phyloP scores from a whole-genome alignment of 805 yeast species.

The Scheffersomyces coipomensis region DNA sequence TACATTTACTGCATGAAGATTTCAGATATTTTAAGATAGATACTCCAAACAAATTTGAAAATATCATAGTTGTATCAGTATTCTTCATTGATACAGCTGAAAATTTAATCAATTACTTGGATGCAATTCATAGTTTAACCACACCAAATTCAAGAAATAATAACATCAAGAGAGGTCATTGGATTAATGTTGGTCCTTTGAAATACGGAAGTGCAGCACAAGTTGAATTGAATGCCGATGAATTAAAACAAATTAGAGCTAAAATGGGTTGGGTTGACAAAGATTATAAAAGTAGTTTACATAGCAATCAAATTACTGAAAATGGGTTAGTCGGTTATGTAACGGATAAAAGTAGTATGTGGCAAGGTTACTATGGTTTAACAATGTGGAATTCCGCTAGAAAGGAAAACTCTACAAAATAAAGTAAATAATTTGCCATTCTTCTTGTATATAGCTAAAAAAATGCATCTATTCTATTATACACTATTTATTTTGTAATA shows the following conservation, averaged over 20 bases:
- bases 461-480: conserved; percentile 4
- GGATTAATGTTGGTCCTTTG: conserved; percentile 93
- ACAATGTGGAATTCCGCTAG: conserved; percentile 52
- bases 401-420: conserved; percentile 16
- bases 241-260: conserved; percentile 51
- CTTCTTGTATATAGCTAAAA: not conserved
- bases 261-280: conserved; percentile 60
- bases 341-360: conserved; percentile 63
- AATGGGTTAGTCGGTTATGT: conserved; percentile 56
- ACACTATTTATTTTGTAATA: conserved; percentile 15
- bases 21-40: conserved; percentile 51
- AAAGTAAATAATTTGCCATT: not conserved
- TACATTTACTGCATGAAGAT: conserved; percentile 56
- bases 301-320: conserved; percentile 5
- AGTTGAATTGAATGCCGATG: conserved; percentile 74
- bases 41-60: conserved; percentile 22
- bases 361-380: conserved; percentile 79
- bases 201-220: conserved; percentile 86
- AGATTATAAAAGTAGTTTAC: conserved; percentile 10
- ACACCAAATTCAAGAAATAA: conserved; percentile 8
- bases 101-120: conserved; percentile 72
- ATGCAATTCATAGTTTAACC: conserved; percentile 46
- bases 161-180: conserved; percentile 47
- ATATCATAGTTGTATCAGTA: conserved; percentile 60
- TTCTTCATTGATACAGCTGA: conserved; percentile 94